These are phyloP conservation scores for Fusarium caatingaense DNA, from an alignment of 2,329 filamentous ascomycete genomes.

Conservation along the genomic window DNA sequence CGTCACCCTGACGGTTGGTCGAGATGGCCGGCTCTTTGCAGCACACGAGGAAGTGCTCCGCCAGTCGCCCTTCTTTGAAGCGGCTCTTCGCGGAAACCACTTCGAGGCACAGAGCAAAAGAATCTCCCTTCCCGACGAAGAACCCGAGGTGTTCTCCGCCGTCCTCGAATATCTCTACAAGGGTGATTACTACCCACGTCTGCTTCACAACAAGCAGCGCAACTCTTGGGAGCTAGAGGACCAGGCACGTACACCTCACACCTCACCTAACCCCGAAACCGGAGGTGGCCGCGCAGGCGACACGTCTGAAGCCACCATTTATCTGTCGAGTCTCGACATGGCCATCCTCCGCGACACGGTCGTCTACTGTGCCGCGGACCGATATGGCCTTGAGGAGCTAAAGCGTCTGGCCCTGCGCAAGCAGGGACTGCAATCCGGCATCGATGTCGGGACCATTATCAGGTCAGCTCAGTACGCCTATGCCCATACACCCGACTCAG, in stretches of 20 bases:
- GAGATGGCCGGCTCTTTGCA: conserved; percentile 89
- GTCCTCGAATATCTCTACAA: conserved; percentile 98
- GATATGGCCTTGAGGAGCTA: conserved; percentile 91
- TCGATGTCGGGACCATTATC: conserved; percentile 91
- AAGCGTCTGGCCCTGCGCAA: conserved; percentile 92
- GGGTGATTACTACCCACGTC: conserved; percentile 91
- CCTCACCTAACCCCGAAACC: conserved; percentile 64
- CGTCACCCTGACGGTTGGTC: conserved; percentile 85
- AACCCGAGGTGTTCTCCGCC: conserved; percentile 92
- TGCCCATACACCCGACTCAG: conserved; percentile 91
- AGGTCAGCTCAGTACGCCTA: conserved; percentile 95
- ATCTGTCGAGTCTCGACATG: conserved; percentile 78
- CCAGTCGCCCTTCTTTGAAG: conserved; percentile 85
- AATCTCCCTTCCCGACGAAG: conserved; percentile 78
- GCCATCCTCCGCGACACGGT: conserved; percentile 90
- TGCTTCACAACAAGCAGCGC: conserved; percentile 86
- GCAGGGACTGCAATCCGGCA: conserved; percentile 92
- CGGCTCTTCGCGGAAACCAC: conserved; percentile 77
- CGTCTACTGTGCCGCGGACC: conserved; percentile 92
- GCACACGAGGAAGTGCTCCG: conserved; percentile 93
- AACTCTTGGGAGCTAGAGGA: conserved; percentile 93
- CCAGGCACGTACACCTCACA: conserved; percentile 55
- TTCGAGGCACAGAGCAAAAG: conserved; percentile 81
- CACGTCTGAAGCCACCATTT: conserved; percentile 69
- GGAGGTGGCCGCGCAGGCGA: conserved; percentile 58